phyloP scores from a whole-genome alignment of 2,329 filamentous ascomycete species.

The Metarhizium rileyi region DNA sequence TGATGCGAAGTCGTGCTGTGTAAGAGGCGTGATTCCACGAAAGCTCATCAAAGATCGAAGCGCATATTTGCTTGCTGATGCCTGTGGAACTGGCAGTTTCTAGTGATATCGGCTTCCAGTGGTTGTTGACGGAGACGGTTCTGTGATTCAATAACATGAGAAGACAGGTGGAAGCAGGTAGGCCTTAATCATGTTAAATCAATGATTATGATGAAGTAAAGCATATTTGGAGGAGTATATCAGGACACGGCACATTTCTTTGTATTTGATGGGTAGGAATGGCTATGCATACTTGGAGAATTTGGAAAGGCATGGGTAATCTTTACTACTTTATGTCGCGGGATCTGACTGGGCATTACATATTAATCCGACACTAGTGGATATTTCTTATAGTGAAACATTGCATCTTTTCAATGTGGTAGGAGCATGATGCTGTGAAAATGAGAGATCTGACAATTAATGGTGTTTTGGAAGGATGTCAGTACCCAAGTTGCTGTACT shows the following conservation, averaged over 20 bases:
- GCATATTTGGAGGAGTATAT: neutral
- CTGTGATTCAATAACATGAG: neutral
- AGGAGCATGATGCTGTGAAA: no score
- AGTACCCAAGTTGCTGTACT: no score
- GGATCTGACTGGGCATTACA: no score
- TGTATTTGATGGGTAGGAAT: neutral
- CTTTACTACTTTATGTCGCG: no score
- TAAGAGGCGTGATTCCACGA: slow-evolving; percentile 1
- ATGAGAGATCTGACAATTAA: no score
- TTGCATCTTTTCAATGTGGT: no score
- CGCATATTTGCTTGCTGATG: neutral
- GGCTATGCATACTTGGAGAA: neutral
- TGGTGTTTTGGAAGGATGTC: no score
- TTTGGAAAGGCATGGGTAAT: neutral
- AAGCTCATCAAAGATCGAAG: neutral
- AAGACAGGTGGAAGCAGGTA: neutral
- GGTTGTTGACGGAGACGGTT: neutral
- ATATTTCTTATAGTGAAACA: no score
- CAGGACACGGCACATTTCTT: neutral
- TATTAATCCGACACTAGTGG: no score
- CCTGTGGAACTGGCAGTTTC: neutral
- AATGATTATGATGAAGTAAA: neutral
- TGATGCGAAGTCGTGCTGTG: slow-evolving; percentile 22
- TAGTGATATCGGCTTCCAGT: neutral
- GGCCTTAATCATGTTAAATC: neutral